phyloP scores from a whole-genome alignment of 495 filamentous ascomycete genomes.

The Talaromyces stipitatus region DNA sequence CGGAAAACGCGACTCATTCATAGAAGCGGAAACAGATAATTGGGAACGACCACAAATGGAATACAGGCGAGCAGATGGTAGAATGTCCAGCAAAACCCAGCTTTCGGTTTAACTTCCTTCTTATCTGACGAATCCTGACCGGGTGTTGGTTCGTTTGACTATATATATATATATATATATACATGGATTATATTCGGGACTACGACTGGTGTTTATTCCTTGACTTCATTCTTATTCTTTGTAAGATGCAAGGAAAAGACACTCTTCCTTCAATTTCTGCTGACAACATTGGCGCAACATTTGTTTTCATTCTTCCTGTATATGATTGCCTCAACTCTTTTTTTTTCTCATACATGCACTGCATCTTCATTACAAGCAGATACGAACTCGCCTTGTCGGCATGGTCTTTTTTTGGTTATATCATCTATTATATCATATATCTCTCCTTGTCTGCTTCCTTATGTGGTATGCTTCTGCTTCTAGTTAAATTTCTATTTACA shows the following conservation, averaged over 20 bases:
- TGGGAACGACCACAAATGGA: conserved; percentile 7
- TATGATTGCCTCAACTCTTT: neutral
- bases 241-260: too few species aligned
- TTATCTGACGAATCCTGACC: neutral
- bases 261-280: neutral
- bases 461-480: neutral
- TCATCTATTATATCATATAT: neutral
- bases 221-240: neutral
- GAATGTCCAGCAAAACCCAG: conserved; percentile 5
- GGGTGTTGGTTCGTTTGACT: neutral
- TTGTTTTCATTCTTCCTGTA: neutral
- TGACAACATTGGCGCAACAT: neutral
- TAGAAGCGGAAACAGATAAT: neutral
- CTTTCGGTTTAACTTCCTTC: neutral
- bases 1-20: neutral
- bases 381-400: neutral
- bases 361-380: neutral
- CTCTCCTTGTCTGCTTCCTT: neutral
- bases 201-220: neutral
- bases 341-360: neutral
- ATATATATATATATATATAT: neutral
- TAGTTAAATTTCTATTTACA: neutral
- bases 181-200: neutral
- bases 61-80: conserved; percentile 7
- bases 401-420: neutral